phyloP scores from a whole-genome alignment of 139 green algal genomes.

The Marvania coccoides region DNA sequence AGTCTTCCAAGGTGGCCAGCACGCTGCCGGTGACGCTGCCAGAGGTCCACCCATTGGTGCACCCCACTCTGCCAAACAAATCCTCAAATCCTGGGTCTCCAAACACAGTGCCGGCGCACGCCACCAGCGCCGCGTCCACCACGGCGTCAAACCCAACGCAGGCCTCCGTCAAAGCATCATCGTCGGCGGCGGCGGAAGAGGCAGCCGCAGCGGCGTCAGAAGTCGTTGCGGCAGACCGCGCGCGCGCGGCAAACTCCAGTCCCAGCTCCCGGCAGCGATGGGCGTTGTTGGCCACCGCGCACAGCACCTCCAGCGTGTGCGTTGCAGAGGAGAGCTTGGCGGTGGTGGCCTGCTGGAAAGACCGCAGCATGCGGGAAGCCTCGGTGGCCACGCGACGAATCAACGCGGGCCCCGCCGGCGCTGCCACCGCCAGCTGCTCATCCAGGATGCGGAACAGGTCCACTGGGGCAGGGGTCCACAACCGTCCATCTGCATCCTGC shows the following conservation, averaged over 20 bases:
- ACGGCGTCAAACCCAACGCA: background rate
- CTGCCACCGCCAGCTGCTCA: conserved; percentile 52
- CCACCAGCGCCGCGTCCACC: background rate
- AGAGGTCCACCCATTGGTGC: conserved; percentile 36
- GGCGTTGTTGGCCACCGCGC: conserved; percentile 75
- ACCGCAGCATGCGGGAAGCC: background rate
- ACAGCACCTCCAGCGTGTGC: conserved; percentile 48
- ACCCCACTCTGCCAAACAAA: conserved; percentile 36
- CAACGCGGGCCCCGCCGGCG: background rate
- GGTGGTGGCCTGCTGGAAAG: conserved; percentile 22
- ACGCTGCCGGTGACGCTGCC: conserved; percentile 46
- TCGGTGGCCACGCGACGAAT: background rate
- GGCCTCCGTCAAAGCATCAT: background rate
- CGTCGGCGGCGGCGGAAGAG: background rate
- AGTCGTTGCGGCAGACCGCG: conserved; percentile 30
- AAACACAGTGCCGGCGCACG: conserved; percentile 11
- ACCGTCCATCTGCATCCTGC: conserved; percentile 38
- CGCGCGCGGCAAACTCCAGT: conserved; percentile 59
- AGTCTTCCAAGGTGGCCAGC: conserved; percentile 75
- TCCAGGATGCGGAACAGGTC: conserved; percentile 91
- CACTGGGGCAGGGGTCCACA: conserved; percentile 70
- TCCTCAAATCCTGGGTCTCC: conserved; percentile 35
- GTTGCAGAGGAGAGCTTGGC: background rate
- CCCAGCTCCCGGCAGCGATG: conserved; percentile 69
- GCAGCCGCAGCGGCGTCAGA: background rate